These are phyloP conservation scores for Penicillium sclerotiorum DNA, from an alignment of 2,329 filamentous ascomycete species.

Conservation along the genomic window DNA sequence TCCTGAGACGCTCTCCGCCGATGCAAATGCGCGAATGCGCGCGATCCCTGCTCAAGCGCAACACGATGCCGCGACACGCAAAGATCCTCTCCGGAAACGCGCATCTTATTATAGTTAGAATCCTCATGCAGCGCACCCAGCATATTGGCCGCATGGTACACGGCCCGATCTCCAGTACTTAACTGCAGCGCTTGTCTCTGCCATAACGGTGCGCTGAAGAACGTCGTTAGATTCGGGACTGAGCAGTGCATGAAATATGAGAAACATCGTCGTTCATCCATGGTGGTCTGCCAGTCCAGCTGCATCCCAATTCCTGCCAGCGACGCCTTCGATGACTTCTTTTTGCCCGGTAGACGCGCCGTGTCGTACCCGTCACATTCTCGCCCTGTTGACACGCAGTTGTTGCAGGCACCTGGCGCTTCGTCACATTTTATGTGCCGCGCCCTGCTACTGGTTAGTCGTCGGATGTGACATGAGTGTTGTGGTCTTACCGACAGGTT, in stretches of 20 bases:
- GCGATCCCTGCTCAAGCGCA: background rate
- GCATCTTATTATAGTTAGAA: background rate
- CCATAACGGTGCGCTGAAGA: background rate
- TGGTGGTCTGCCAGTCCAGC: background rate
- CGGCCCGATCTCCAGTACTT: background rate
- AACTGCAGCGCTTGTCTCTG: background rate
- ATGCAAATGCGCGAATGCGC: background rate
- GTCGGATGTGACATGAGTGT: background rate
- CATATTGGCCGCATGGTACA: background rate
- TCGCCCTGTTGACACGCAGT: background rate
- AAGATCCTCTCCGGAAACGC: background rate
- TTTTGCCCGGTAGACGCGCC: background rate
- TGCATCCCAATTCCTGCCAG: background rate
- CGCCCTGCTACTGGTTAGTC: background rate
- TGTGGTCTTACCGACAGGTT: slow-evolving; percentile 2
- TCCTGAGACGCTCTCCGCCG: background rate
- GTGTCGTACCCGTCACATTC: background rate
- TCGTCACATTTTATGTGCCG: background rate
- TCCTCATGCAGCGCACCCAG: background rate
- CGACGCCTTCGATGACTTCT: background rate
- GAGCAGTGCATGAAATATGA: background rate
- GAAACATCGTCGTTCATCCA: background rate
- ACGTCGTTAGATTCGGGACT: background rate
- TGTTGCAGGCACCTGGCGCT: background rate
- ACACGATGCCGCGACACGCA: background rate